Conservation (phyloP, 2,329 filamentous ascomycete species). For the Verticillium nubilum region DNA sequence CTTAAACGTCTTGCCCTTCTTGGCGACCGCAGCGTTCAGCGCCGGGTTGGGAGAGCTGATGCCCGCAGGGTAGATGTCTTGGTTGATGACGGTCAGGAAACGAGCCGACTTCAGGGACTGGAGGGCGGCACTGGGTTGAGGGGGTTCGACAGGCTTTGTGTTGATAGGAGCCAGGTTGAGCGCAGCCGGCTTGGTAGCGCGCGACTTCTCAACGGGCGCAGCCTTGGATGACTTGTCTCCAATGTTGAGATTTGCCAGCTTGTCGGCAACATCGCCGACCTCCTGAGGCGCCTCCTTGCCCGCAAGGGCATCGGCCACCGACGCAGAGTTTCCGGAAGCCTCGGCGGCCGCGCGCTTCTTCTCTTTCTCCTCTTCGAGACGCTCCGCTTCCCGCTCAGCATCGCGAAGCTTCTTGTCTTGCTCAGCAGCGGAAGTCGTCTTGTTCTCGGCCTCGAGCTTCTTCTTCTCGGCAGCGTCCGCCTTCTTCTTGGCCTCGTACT, state of each 20-base stretch:
- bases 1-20: slow-evolving; percentile 80
- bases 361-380: slow-evolving; percentile 66
- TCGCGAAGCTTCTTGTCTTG: slow-evolving; percentile 64
- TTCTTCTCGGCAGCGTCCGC: slow-evolving; percentile 36
- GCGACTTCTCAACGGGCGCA: slow-evolving; percentile 53
- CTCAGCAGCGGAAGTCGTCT: slow-evolving; percentile 47
- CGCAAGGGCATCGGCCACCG: slow-evolving; percentile 47
- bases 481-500: slow-evolving; percentile 37
- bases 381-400: slow-evolving; percentile 67
- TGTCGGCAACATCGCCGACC: slow-evolving; percentile 36
- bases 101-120: slow-evolving; percentile 89
- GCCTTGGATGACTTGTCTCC: slow-evolving; percentile 32
- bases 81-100: slow-evolving; percentile 74
- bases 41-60: slow-evolving; percentile 89
- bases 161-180: slow-evolving; percentile 82
- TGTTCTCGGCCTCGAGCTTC: slow-evolving; percentile 42
- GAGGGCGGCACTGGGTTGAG: slow-evolving; percentile 89
- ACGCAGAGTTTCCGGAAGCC: slow-evolving; percentile 39
- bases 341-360: slow-evolving; percentile 47
- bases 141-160: slow-evolving; percentile 80
- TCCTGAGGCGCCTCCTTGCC: slow-evolving; percentile 36
- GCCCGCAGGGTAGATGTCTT: slow-evolving; percentile 75
- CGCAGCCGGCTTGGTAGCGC: slow-evolving; percentile 67
- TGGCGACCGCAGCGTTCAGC: slow-evolving; percentile 72
- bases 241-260: slow-evolving; percentile 47